A percentile compares a stretch with the other conserved stretches of the same genome.
Evolutionary conservation across 2,329 filamentous ascomycete species (phyloP).

Genomic region (Exophiala xenobiotica): DNA sequence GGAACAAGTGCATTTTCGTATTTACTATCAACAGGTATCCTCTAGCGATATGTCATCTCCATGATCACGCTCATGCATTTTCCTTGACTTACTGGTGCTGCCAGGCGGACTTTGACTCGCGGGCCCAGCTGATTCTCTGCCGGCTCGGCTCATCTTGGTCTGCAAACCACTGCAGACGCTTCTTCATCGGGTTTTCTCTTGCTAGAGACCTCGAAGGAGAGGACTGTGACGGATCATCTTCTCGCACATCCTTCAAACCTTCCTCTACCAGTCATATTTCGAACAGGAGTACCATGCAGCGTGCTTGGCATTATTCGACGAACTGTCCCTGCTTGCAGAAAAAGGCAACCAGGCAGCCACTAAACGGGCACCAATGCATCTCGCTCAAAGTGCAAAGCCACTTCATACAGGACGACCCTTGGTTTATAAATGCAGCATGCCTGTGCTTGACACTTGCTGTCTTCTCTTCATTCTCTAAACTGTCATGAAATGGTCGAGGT

Average conservation of each 20-base stretch:
- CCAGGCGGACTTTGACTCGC: too few relatives aligned
- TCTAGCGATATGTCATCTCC: too few relatives aligned
- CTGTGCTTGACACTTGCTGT: neutral
- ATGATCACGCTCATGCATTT: too few relatives aligned
- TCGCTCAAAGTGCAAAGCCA: conserved; percentile 3
- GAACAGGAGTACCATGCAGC: neutral
- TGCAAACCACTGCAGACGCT: neutral
- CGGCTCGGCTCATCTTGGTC: neutral
- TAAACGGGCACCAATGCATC: conserved; percentile 14
- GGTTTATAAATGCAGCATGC: neutral
- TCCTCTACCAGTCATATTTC: neutral
- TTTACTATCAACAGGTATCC: too few relatives aligned
- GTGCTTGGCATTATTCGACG: too few relatives aligned
- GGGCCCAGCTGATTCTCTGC: neutral
- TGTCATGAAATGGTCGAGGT: too few relatives aligned
- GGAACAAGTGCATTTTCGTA: too few relatives aligned
- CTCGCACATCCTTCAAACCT: too few relatives aligned
- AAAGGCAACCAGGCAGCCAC: conserved; percentile 1
- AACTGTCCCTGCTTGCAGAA: neutral
- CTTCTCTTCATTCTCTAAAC: neutral
- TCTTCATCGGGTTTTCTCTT: too few relatives aligned
- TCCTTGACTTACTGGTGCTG: too few relatives aligned
- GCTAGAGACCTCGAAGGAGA: too few relatives aligned
- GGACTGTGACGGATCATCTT: too few relatives aligned
- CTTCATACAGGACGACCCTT: neutral